Conservation (phyloP, 2,329 filamentous ascomycete genomes). For the Boeremia exigua region DNA sequence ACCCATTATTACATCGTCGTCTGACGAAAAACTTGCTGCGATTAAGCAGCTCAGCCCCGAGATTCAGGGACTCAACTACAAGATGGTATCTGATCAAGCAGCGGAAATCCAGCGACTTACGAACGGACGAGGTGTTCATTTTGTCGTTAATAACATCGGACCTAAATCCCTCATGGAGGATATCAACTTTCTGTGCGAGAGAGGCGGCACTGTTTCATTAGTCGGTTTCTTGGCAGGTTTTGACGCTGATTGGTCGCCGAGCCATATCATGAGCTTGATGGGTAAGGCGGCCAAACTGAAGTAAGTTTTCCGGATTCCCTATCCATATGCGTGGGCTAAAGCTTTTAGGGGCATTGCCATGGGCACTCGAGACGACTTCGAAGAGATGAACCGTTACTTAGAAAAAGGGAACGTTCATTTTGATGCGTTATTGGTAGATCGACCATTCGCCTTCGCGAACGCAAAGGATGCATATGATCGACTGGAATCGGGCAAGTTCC, state of each 20-base stretch:
- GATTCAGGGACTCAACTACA: slow-evolving; percentile 61
- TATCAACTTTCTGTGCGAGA: slow-evolving; percentile 20
- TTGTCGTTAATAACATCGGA: slow-evolving; percentile 52
- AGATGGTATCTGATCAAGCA: slow-evolving; percentile 60
- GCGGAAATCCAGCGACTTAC: slow-evolving; percentile 58
- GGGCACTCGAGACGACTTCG: slow-evolving; percentile 5
- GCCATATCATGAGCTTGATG: slow-evolving; percentile 26
- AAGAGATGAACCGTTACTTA: slow-evolving; percentile 5
- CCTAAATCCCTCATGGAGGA: slow-evolving; percentile 23
- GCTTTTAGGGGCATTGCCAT: slow-evolving; percentile 1
- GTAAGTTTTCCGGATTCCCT: slow-evolving; percentile 14
- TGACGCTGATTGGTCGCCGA: slow-evolving; percentile 16
- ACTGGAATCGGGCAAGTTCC: background rate
- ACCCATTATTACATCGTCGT: slow-evolving; percentile 66
- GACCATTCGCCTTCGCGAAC: slow-evolving; percentile 1
- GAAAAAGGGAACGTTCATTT: slow-evolving; percentile 6
- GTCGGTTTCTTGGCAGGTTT: slow-evolving; percentile 33
- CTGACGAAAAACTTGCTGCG: slow-evolving; percentile 57
- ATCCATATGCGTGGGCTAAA: background rate
- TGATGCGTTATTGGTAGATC: background rate
- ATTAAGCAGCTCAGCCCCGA: slow-evolving; percentile 49
- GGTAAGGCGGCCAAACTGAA: slow-evolving; percentile 28
- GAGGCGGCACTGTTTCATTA: slow-evolving; percentile 28
- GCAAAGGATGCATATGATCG: background rate
- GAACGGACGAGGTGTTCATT: slow-evolving; percentile 49